A percentile compares a stretch with the other conserved stretches of the same genome.
phyloP scores from a whole-genome alignment of 495 filamentous ascomycete genomes.

The Delitschia confertaspora region DNA sequence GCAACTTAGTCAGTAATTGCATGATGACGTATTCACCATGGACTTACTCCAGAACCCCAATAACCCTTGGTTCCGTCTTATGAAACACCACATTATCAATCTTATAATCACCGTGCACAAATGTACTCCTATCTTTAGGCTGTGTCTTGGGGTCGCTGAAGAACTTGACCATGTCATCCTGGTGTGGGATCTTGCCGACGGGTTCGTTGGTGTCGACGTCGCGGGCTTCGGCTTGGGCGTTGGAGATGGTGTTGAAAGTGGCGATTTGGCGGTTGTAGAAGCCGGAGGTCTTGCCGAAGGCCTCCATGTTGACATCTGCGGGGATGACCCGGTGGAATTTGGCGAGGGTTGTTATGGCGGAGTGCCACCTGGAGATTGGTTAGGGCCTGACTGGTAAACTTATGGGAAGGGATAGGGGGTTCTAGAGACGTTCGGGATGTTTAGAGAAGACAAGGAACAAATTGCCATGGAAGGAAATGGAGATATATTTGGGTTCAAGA shows the following conservation, averaged over 20 bases:
- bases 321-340: constrained; percentile 72
- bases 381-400: too few species aligned
- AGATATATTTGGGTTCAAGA: not conserved
- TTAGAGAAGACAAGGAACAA: too few species aligned
- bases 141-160: constrained; percentile 60
- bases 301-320: constrained; percentile 53
- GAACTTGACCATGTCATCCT: constrained; percentile 69
- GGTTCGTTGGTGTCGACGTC: constrained; percentile 67
- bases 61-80: constrained; percentile 75
- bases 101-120: constrained; percentile 96
- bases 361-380: constrained; percentile 58
- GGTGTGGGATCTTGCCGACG: constrained; percentile 76
- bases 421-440: too few species aligned
- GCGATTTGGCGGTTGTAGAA: constrained; percentile 84
- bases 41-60: constrained; percentile 79
- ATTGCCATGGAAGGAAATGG: too few species aligned
- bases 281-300: constrained; percentile 62
- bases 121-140: constrained; percentile 64
- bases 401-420: not conserved
- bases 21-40: constrained; percentile 1
- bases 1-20: not conserved
- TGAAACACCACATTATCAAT: constrained; percentile 96
- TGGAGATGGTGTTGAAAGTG: constrained; percentile 69
- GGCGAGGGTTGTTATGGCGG: constrained; percentile 74
- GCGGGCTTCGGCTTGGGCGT: constrained; percentile 60